Evolutionary conservation across 495 filamentous ascomycete genomes (phyloP), one percentile per base, ranked within the genome.

Genomic region (Aspergillus nanangensis): DNA sequence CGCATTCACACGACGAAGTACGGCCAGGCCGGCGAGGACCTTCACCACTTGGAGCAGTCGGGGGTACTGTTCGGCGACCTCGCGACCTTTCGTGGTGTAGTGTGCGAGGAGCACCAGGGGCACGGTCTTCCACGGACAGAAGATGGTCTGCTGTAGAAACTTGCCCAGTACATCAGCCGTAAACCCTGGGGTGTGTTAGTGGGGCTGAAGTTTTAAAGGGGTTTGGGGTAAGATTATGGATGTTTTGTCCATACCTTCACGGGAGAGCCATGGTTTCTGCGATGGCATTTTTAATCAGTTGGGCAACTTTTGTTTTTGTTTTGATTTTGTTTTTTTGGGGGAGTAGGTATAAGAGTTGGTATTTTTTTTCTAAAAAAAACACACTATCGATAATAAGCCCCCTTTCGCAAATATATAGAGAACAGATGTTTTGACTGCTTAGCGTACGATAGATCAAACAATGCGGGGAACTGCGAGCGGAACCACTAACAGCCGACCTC

Each of bases 121-220:
- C 0, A 70, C n/a, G 1, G 81, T 69, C 13, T 86, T 67, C 44
- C 66, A 67, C 7, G 84, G 82, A 53, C 81, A 80, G 25, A 87
- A 66, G 21, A 78, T 53, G 1, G 80, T 86, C 18, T 61, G 62
- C 41, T 73, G 62, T 50, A 88, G 55, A 25, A 82, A 51, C 33
- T 63, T 66, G 20, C 76, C 60, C 33, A 85, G 25, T 3, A 79
- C 73, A 60, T 87, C 83, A 33, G 69, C 66, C 13, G 79, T 82
- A 58, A 88, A 76, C 34, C 83, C 83, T 82, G 47, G 29, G 19
- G 21, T n/a, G 19, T 20, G n/a, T 39, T 39, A 39, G 37, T n/a
- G 37, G 37, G 20, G 18, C 18, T 22, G 7, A 19, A 5, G 20
- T 58, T 21, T 3, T 21, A 5, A 39, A 9, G n/a, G 34, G 8